Evolutionary conservation across 352 stramenopile genomes (phyloP), one percentile per base, ranked within the genome.

Genomic region (Aphanomyces cochlioides): DNA sequence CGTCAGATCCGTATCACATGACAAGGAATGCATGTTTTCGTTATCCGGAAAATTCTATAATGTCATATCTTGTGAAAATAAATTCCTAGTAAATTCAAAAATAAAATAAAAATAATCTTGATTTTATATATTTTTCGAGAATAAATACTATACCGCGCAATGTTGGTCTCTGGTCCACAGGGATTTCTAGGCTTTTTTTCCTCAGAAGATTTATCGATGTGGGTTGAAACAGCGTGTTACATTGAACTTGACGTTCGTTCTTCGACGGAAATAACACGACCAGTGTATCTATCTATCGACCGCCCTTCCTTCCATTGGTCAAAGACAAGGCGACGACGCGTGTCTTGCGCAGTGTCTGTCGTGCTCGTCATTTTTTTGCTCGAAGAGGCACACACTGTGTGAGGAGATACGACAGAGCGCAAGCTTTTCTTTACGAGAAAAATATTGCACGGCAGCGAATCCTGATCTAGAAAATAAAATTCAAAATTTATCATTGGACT

Each of bases 251-350:
- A 3, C 19, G 17, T 50, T 50, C 43, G 10, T 50, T 50, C 43
- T n/a, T 12, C 43, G 43, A 50, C 43, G 10, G 2, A 12, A 50
- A 50, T n/a, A n/a, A 50, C 36, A 28, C 38, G 15, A 48, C 59
- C 7, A 66, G n/a, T 57, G 34, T 72, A 39, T 67, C 67, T 36
- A 50, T 72, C 72, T 19, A 28, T 28, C 28, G 28, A 28, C 28
- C 28, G 2, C 28, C 28, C 28, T 28, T 28, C 28, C 28, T 28
- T 28, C 28, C 28, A 28, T 28, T 28, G 0, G 28, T 28, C 28
- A 28, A 2, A 28, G 28, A 28, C 28, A 28, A 28, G 28, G 28
- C 28, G 28, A 28, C 28, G 28, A 0, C 28, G 28, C 28, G 28
- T 28, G 28, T 28, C 28, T 28, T 28, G 28, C 2, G 28, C 28